Evolutionary conservation across 768 basidiomycete genomes (phyloP).

Genomic region (Lyophyllum shimeji): DNA sequence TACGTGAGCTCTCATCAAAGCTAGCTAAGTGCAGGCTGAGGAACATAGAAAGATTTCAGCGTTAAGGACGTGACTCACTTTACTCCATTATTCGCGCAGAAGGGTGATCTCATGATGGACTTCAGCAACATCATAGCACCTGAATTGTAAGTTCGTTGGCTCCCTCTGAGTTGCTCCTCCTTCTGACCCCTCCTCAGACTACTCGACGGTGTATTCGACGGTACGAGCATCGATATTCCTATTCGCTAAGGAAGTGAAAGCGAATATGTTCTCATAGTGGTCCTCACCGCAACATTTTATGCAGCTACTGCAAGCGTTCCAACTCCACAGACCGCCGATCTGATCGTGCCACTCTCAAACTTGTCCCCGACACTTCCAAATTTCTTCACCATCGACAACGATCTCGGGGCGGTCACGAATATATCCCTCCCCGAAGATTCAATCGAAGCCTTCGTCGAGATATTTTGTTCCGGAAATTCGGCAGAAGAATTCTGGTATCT

Average conservation of each 20-base stretch:
- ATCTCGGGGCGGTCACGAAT: constrained; percentile 32
- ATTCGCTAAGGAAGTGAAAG: neutral
- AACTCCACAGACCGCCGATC: constrained; percentile 44
- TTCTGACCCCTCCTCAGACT: constrained; percentile 14
- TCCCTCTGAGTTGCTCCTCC: neutral
- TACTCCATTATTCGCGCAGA: constrained; percentile 51
- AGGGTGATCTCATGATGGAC: constrained; percentile 57
- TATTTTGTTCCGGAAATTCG: constrained; percentile 59
- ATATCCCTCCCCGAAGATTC: constrained; percentile 54
- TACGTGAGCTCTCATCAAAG: constrained; percentile 26
- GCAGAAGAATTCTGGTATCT: constrained; percentile 63
- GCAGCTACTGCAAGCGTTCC: constrained; percentile 44
- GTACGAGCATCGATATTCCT: constrained; percentile 9
- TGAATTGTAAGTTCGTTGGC: constrained; percentile 35
- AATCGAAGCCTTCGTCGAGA: constrained; percentile 54
- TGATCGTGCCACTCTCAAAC: constrained; percentile 60
- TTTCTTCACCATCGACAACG: constrained; percentile 25
- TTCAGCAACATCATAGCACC: constrained; percentile 54
- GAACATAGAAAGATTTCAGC: constrained; percentile 20
- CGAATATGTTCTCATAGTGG: constrained; percentile 32
- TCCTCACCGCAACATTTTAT: constrained; percentile 57
- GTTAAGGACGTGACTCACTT: constrained; percentile 65
- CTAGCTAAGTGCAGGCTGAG: neutral
- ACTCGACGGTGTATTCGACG: constrained; percentile 28
- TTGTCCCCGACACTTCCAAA: constrained; percentile 48